Evolutionary conservation across 495 filamentous ascomycete species (phyloP), one percentile per base, ranked within the genome.

Genomic region (Bombardia bombarda): DNA sequence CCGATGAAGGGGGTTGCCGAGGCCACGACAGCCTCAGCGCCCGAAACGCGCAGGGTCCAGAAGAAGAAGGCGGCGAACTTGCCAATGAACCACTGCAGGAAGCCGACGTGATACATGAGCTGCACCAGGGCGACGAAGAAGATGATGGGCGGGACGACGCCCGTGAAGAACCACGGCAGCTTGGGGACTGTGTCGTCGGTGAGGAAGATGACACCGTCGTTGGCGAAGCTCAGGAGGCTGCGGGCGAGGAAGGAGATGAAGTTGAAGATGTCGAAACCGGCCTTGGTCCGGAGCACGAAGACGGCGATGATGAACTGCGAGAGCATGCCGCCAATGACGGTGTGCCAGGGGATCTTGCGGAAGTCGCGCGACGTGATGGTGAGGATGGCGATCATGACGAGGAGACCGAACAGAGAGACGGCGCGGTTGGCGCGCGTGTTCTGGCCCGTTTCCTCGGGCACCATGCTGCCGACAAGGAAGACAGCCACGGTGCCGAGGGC

Each of bases 1-100:
- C 89, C 89, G 50, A 95, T 90, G 65, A 95, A 95, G 1, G 89
- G 89, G 4, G 88, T 89, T n/a, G 89, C 89, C 32, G 88, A 84
- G 22, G 89, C 89, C 21, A 95, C 89, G 22, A 95, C 84, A 18
- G 89, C 87, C 58, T 95, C 89, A 34, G 85, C 87, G 31, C 89
- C 89, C n/a, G 87, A 92, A n/a, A 94, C 86, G 7, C 77, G 72
- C 72, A 95, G 80, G 32, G 64, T 70, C 83, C 86, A 93, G 75
- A 90, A 92, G 75, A 95, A 93, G 63, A 94, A 86, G 37, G 78
- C 70, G 48, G 89, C 87, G 49, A 90, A 86, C 51, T 95, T 95
- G 23, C 62, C 62, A 50, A 95, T 76, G 61, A 84, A 83, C 89
- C 89, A 95, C 66, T 94, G 89, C 18, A 95, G 67, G 32, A 86